phyloP scores from a whole-genome alignment of 768 basidiomycete species.

The Flagelloscypha sp. region DNA sequence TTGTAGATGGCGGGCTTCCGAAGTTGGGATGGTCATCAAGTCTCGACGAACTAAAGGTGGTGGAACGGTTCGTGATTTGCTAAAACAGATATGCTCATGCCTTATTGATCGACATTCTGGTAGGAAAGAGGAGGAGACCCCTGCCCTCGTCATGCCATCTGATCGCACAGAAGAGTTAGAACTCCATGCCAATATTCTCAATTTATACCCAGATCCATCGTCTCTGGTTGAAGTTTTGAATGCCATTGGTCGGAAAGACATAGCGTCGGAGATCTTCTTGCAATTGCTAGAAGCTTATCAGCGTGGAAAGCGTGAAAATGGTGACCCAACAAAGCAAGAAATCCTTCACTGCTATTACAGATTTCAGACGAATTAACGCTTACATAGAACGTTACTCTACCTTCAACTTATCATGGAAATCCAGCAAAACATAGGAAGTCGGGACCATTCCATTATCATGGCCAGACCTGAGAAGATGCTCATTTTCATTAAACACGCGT shows the following conservation, averaged over 20 bases:
- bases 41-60: no score
- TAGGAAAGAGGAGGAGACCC: no score
- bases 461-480: conserved; percentile 65
- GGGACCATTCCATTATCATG: conserved; percentile 23
- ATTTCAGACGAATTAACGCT: conserved; percentile 1
- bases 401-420: conserved; percentile 80
- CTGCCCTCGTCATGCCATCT: no score
- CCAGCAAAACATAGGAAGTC: conserved; percentile 55
- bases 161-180: conserved; percentile 37
- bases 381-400: conserved; percentile 53
- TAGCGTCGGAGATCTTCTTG: conserved; percentile 69
- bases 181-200: conserved; percentile 49
- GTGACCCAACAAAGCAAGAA: conserved; percentile 46
- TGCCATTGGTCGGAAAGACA: conserved; percentile 55
- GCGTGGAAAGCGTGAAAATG: conserved; percentile 26
- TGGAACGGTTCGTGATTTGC: no score
- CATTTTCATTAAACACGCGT: conserved; percentile 73
- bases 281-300: conserved; percentile 65
- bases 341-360: background rate
- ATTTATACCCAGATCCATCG: conserved; percentile 68
- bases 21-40: no score
- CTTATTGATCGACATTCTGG: no score
- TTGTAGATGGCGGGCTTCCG: conserved; percentile 48
- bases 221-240: conserved; percentile 63
- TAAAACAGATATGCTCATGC: no score